A percentile compares a stretch with the other conserved stretches of the same genome.
These are phyloP conservation scores for Collybiopsis confluens DNA, from an alignment of 768 basidiomycete species.

Conservation along the genomic window DNA sequence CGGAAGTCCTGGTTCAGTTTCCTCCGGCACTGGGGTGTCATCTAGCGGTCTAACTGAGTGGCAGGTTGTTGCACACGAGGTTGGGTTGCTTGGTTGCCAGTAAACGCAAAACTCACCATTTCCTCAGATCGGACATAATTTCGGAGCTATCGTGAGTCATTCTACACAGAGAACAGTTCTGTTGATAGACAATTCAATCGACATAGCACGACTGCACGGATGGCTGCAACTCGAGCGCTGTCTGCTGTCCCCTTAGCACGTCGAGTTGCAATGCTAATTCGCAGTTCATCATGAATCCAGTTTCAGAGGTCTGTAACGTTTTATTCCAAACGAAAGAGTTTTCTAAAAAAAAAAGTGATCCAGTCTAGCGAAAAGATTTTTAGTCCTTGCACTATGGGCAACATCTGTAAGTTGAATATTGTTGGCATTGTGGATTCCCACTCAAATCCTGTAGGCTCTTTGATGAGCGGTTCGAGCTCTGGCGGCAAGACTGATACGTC, in stretches of 20 bases:
- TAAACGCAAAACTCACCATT: not conserved
- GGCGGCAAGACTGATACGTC: conserved; percentile 49
- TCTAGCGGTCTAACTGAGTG: conserved; percentile 75
- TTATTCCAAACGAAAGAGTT: too few relatives aligned
- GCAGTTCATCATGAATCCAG: conserved; percentile 82
- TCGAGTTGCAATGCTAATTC: conserved; percentile 59
- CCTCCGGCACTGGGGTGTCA: conserved; percentile 81
- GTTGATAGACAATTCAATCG: too few relatives aligned
- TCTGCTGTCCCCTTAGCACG: conserved; percentile 68
- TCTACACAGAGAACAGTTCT: too few relatives aligned
- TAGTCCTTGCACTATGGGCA: conserved; percentile 77
- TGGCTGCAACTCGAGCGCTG: conserved; percentile 51
- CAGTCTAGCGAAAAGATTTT: conserved; percentile 61
- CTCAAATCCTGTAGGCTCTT: conserved; percentile 44
- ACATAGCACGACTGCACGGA: conserved; percentile 72
- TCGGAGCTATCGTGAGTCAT: conserved; percentile 84
- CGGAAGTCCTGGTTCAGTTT: conserved; percentile 42
- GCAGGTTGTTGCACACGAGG: conserved; percentile 78
- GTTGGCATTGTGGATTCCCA: not conserved
- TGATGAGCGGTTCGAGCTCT: conserved; percentile 45
- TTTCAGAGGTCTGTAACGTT: conserved; percentile 28
- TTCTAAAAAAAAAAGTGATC: too few relatives aligned
- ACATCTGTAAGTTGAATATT: conserved; percentile 81
- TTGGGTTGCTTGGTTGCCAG: not conserved
- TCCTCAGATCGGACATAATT: conserved; percentile 67